phyloP scores from a whole-genome alignment of 495 filamentous ascomycete genomes.

The Neurospora sp. region DNA sequence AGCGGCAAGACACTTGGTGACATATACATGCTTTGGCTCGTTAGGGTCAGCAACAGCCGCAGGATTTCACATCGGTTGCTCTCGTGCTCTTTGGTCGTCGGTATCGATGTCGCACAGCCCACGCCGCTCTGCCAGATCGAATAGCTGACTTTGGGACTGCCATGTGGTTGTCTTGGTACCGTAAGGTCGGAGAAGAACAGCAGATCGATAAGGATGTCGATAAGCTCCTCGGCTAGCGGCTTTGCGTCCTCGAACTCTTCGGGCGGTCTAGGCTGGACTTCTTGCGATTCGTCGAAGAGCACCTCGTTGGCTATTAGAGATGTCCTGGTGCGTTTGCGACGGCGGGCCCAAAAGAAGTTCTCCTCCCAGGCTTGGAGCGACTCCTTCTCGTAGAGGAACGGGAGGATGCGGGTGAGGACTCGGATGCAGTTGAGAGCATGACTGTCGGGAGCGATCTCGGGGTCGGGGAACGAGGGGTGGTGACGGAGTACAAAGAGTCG shows the following conservation, averaged over 20 bases:
- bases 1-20: constrained; percentile 74
- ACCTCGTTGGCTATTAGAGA: constrained; percentile 54
- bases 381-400: constrained; percentile 88
- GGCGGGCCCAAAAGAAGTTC: constrained; percentile 79
- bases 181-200: constrained; percentile 90
- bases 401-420: constrained; percentile 81
- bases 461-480: constrained; percentile 82
- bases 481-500: constrained; percentile 74
- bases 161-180: constrained; percentile 52
- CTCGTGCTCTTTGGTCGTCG: constrained; percentile 82
- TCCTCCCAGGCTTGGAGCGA: constrained; percentile 81
- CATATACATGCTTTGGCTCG: constrained; percentile 88
- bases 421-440: constrained; percentile 92
- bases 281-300: constrained; percentile 68
- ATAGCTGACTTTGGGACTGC: constrained; percentile 75
- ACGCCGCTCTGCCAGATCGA: constrained; percentile 98
- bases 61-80: constrained; percentile 86
- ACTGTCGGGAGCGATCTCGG: constrained; percentile 77
- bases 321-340: constrained; percentile 51
- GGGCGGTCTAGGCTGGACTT: constrained; percentile 41
- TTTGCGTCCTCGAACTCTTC: constrained; percentile 73
- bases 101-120: constrained; percentile 82
- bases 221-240: constrained; percentile 85
- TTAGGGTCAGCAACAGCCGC: constrained; percentile 74
- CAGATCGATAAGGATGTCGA: constrained; percentile 82